Percentiles rank a stretch among this genome's conserved stretches.
These are phyloP conservation scores for Phoma sp. DNA, from an alignment of 2,329 filamentous ascomycete species.

Conservation along the genomic window DNA sequence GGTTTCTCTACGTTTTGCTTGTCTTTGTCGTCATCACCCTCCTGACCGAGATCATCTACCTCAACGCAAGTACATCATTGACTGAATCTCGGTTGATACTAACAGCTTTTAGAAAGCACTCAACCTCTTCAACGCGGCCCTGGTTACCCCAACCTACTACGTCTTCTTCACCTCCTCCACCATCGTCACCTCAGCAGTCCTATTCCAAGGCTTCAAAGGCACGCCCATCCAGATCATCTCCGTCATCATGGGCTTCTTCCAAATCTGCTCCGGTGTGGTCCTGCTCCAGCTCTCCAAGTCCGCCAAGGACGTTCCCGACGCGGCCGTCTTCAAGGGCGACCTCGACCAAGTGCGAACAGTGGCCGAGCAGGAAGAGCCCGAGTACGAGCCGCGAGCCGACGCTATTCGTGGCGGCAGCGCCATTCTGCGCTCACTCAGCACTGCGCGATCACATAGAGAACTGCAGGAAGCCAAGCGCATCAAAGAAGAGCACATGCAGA, in stretches of 20 bases:
- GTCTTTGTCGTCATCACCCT: conserved; percentile 91
- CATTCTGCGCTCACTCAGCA: conserved; percentile 83
- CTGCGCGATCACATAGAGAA: conserved; percentile 78
- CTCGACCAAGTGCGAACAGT: conserved; percentile 95
- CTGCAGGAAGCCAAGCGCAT: conserved; percentile 79
- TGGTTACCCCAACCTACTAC: conserved; percentile 98
- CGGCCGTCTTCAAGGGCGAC: conserved; percentile 90
- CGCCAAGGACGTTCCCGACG: conserved; percentile 94
- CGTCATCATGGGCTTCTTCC: conserved; percentile 90
- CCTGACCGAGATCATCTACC: conserved; percentile 90
- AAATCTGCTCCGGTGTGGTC: conserved; percentile 92
- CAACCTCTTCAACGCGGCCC: conserved; percentile 93
- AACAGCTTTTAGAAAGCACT: conserved; percentile 83
- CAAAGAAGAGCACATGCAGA: conserved; percentile 80
- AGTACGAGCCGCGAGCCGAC: conserved; percentile 94
- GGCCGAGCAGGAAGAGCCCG: conserved; percentile 93
- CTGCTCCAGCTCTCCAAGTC: conserved; percentile 96
- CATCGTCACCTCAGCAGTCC: conserved; percentile 88
- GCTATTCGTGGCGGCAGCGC: conserved; percentile 91
- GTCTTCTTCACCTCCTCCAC: conserved; percentile 97
- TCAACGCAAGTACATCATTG: conserved; percentile 75
- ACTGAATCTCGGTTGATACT: conserved; percentile 27
- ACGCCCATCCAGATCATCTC: conserved; percentile 81
- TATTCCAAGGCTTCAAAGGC: conserved; percentile 95
- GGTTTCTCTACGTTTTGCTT: conserved; percentile 92